Evolutionary conservation across 139 green algal genomes (phyloP), one percentile per base, ranked within the genome.

Genomic region (Prasinococcaceae sp.): DNA sequence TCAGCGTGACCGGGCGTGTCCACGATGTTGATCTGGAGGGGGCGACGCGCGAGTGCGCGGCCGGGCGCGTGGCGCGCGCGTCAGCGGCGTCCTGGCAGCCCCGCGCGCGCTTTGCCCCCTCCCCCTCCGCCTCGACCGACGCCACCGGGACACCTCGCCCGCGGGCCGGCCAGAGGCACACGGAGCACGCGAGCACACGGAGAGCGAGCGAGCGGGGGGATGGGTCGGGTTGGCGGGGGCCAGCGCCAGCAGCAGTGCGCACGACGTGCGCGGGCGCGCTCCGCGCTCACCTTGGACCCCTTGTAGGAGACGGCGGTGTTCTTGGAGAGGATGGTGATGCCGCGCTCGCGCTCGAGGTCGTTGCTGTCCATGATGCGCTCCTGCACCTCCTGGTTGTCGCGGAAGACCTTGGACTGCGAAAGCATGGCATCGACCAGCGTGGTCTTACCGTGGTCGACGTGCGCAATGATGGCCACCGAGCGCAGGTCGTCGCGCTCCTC

Each of bases 11-110:
- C 90, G 1, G 90, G 90, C 1, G 90, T 99, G 69, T 99, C 90
- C 45, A 99, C 96, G 72, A 99, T 92, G 68, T 99, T 99, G 61
- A 99, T 93, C n/a, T n/a, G n/a, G n/a, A n/a, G n/a, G n/a, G n/a
- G n/a, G n/a, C n/a, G n/a, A n/a, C n/a, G n/a, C n/a, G n/a, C n/a
- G n/a, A n/a, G n/a, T n/a, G n/a, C n/a, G n/a, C n/a, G n/a, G n/a
- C n/a, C n/a, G n/a, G n/a, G n/a, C n/a, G n/a, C n/a, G n/a, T n/a
- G n/a, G n/a, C n/a, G n/a, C n/a, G n/a, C n/a, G n/a, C 40, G 6
- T 41, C 14, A 14, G 12, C 14, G 35, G 12, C 35, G 35, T 41
- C n/a, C n/a, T n/a, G n/a, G n/a, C n/a, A n/a, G n/a, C n/a, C n/a
- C n/a, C n/a, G n/a, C n/a, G n/a, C n/a, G n/a, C n/a, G n/a, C n/a